Base-by-base conservation (phyloP, 306 rosid genomes). In the Prunus kanzakura region DNA sequence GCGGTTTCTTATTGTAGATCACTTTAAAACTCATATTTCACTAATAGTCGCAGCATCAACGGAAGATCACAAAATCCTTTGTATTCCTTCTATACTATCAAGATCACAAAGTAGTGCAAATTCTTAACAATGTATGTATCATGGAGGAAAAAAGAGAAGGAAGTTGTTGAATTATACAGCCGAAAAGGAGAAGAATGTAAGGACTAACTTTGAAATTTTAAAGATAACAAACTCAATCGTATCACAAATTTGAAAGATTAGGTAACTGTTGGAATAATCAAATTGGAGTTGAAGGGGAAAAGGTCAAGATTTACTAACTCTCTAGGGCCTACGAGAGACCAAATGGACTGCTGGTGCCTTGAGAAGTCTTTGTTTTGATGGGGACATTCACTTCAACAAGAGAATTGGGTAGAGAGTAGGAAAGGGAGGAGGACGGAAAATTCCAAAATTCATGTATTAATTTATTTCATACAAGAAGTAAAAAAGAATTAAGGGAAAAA, bases 221-320 rank as follows among this genome's bases (percentile, higher is more conserved):
- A 11, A 25, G 43, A 13, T 49, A 15, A 1, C 5, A 16, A 32
- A 54, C 75, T 71, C 30, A 20, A 35, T 51, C 46, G 16, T 25
- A 10, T n/a, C 32, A 12, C 51, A 54, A 19, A 2, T 20, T 55
- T 55, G 66, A 45, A 35, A n/a, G 38, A 72, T 35, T 54, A 20
- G 18, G 11, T 49, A 54, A 12, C 46, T 19, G 1, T 29, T 3
- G 63, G 30, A 49, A 27, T 16, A 6, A 23, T 47, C 41, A 16
- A 32, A n/a, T 51, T 30, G 62, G 75, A 19, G 13, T 56, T 63
- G 43, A 0, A 15, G 14, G 29, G 4, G 3, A 12, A 41, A 41
- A 43, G 11, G 77, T 73, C 57, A n/a, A 9, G 11, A 45, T 43
- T 18, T 73, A 73, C 77, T 1, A 58, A 73, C 57, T 58, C 45